Evolutionary conservation across 768 basidiomycete genomes (phyloP).

Genomic region (Dacryopinax spathularia): DNA sequence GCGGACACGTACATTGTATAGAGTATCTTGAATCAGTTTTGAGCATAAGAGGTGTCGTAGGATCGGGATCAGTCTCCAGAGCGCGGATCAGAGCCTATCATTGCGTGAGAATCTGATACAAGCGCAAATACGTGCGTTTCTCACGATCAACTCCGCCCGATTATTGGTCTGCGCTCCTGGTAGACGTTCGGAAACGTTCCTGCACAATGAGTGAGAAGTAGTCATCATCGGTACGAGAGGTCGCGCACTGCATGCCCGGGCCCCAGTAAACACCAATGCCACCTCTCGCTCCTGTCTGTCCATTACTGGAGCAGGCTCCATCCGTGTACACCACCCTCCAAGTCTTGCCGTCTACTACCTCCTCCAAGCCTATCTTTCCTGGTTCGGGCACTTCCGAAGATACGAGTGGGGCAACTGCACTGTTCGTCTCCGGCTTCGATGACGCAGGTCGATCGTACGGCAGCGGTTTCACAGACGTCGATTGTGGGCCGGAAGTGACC

Average conservation of each 20-base stretch:
- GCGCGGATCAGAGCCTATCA: slow-evolving; percentile 68
- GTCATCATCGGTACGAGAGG: slow-evolving; percentile 9
- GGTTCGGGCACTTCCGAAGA: too few relatives aligned
- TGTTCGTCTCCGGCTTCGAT: too few relatives aligned
- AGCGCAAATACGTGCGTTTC: slow-evolving; percentile 41
- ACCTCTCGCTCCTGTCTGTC: slow-evolving; percentile 46
- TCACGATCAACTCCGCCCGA: slow-evolving; percentile 22
- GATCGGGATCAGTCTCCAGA: slow-evolving; percentile 53
- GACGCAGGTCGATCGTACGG: slow-evolving; percentile 3
- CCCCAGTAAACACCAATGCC: slow-evolving; percentile 92
- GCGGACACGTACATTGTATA: slow-evolving; percentile 45
- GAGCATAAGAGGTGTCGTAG: slow-evolving; percentile 45
- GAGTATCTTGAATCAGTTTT: slow-evolving; percentile 79
- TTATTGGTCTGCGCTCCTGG: slow-evolving; percentile 27
- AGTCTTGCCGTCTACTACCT: slow-evolving; percentile 18
- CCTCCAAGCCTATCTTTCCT: slow-evolving; percentile 1
- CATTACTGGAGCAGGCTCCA: slow-evolving; percentile 79
- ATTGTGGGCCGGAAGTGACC: slow-evolving; percentile 3
- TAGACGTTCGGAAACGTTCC: slow-evolving; percentile 56
- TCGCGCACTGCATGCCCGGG: slow-evolving; percentile 42
- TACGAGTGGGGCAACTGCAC: too few relatives aligned
- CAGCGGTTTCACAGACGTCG: slow-evolving; percentile 7
- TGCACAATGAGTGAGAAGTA: slow-evolving; percentile 20
- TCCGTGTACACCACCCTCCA: slow-evolving; percentile 63
- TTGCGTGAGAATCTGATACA: background rate